phyloP scores from a whole-genome alignment of 345 rosid genomes.

The Pistacia integerrima region DNA sequence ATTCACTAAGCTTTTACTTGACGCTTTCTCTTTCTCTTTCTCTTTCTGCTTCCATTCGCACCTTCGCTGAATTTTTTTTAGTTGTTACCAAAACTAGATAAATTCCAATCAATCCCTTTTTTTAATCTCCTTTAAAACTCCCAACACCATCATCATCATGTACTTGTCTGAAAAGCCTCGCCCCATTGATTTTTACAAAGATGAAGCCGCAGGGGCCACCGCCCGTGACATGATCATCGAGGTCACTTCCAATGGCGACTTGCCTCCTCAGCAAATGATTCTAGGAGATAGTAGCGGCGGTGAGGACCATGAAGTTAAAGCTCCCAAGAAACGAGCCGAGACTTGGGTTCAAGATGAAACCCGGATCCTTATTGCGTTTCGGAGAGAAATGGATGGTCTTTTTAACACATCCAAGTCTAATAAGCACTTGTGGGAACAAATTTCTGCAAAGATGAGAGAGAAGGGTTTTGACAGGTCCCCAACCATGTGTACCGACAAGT shows the following conservation, averaged over 20 bases:
- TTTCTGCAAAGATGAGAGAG: constrained; percentile 86
- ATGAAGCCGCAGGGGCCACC: constrained; percentile 42
- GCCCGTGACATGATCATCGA: constrained; percentile 83
- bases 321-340: constrained; percentile 97
- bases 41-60: neutral
- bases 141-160: constrained; percentile 37
- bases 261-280: constrained; percentile 66
- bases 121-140: no score
- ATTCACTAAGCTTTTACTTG: constrained; percentile 31
- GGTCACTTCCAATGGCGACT: constrained; percentile 62
- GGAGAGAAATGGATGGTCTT: constrained; percentile 87
- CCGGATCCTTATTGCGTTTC: constrained; percentile 67
- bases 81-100: neutral
- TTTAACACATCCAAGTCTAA: constrained; percentile 97
- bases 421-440: constrained; percentile 96
- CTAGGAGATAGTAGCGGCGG: constrained; percentile 82
- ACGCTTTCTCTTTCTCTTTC: constrained; percentile 26
- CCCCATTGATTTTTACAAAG: constrained; percentile 74
- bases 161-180: constrained; percentile 85
- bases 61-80: neutral
- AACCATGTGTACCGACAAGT: constrained; percentile 98
- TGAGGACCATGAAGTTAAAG: constrained; percentile 76
- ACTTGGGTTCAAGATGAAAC: constrained; percentile 99
- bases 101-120: neutral
- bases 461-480: constrained; percentile 98